Percentiles rank a stretch among this genome's conserved stretches.
These are phyloP conservation scores for Anthracocystis walkeri DNA, from an alignment of 1,284 basidiomycete species.

Conservation along the genomic window DNA sequence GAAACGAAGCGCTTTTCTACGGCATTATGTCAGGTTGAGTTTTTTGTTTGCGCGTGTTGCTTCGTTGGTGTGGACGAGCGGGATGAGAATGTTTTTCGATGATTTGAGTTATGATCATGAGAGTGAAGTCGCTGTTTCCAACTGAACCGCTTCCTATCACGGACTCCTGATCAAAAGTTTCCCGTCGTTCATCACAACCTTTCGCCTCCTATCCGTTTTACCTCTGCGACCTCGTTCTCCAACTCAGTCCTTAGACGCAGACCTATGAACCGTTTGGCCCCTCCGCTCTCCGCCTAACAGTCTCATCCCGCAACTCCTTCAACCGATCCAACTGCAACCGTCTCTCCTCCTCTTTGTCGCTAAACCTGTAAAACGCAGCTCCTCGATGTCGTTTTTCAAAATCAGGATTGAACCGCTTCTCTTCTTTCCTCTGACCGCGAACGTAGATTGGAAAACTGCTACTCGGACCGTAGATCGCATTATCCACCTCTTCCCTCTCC, in stretches of 20 bases:
- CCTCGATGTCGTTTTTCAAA: conserved; percentile 86
- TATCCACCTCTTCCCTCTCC: conserved; percentile 10
- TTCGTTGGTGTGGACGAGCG: too few species aligned
- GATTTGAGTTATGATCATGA: background rate
- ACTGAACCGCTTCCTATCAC: too few species aligned
- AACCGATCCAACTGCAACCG: conserved; percentile 83
- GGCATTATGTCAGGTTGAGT: too few species aligned
- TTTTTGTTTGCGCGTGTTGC: too few species aligned
- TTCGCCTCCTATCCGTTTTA: too few species aligned
- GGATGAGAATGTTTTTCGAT: too few species aligned
- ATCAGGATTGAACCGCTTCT: conserved; percentile 81
- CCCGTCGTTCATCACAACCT: too few species aligned
- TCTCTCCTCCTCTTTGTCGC: conserved; percentile 81
- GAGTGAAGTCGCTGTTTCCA: background rate
- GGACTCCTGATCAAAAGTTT: too few species aligned
- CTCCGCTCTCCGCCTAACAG: conserved; percentile 64
- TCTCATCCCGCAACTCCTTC: conserved; percentile 77
- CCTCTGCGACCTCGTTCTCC: too few species aligned
- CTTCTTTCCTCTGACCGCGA: background rate
- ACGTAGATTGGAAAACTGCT: conserved; percentile 83
- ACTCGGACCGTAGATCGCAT: conserved; percentile 54
- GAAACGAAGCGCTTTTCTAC: too few species aligned
- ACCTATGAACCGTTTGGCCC: too few species aligned
- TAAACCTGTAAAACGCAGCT: conserved; percentile 90
- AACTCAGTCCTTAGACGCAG: too few species aligned